These are phyloP conservation scores for Botrytis byssoidea DNA, from an alignment of 2,329 filamentous ascomycete genomes.

Conservation along the genomic window DNA sequence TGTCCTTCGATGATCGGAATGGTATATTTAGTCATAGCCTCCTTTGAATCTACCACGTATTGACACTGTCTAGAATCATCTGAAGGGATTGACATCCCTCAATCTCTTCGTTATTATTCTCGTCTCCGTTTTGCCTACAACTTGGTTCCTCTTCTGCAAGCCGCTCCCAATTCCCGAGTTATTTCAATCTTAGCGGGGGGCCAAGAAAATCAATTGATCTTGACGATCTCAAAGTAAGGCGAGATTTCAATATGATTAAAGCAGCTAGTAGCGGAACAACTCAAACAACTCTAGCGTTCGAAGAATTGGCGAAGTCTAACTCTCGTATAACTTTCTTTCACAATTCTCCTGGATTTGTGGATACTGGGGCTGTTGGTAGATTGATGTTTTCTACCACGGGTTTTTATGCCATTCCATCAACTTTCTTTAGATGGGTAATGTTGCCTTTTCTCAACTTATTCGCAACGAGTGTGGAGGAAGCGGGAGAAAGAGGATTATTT, in stretches of 20 bases:
- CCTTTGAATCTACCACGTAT: neutral
- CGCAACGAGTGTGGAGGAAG: slow-evolving; percentile 35
- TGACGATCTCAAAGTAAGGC: slow-evolving; percentile 42
- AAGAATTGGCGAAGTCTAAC: slow-evolving; percentile 48
- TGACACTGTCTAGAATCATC: slow-evolving; percentile 46
- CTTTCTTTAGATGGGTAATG: slow-evolving; percentile 27
- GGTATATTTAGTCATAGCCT: slow-evolving; percentile 28
- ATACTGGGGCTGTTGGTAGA: slow-evolving; percentile 38
- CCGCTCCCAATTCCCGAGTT: slow-evolving; percentile 48
- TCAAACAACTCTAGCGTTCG: slow-evolving; percentile 52
- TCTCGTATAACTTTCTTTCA: slow-evolving; percentile 46
- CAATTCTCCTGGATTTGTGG: slow-evolving; percentile 40
- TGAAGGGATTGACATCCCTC: slow-evolving; percentile 55
- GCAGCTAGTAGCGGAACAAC: slow-evolving; percentile 48
- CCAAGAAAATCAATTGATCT: slow-evolving; percentile 52
- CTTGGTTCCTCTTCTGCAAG: slow-evolving; percentile 55
- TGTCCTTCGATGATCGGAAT: slow-evolving; percentile 35
- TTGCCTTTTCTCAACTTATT: slow-evolving; percentile 38
- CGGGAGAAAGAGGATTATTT: slow-evolving; percentile 44
- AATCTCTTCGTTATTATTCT: slow-evolving; percentile 55
- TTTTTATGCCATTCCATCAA: slow-evolving; percentile 29
- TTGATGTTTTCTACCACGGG: slow-evolving; percentile 31
- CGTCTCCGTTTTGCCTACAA: slow-evolving; percentile 56
- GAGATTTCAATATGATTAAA: slow-evolving; percentile 42
- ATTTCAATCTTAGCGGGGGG: slow-evolving; percentile 54